Evolutionary conservation across 2,329 filamentous ascomycete genomes (phyloP), one percentile per base, ranked within the genome.

Genomic region (Penicillium digitatum): DNA sequence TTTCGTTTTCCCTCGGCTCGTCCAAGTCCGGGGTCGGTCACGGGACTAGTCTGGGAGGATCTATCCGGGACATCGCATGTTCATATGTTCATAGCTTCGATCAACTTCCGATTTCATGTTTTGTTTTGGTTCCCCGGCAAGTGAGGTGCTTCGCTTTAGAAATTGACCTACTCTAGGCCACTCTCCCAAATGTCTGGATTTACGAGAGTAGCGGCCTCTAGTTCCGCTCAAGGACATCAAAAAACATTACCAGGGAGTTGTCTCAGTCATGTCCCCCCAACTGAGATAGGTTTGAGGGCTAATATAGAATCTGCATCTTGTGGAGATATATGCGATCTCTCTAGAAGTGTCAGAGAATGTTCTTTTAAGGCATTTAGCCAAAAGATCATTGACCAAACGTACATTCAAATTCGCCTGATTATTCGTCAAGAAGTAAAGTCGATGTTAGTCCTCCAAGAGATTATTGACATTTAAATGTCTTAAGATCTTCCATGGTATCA

Each of bases 1-100:
- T 67, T 62, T 60, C 61, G 56, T 66, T 69, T 68, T 69, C 65
- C 69, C 69, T 71, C 69, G 69, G 69, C 66, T 69, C 67, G 48
- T 60, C 52, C 61, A 59, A 66, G 64, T 69, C 67, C 63, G 67
- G 67, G 66, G 66, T 67, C 56, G 56, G 66, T 71, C 69, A 71
- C 68, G 68, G 66, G 69, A 69, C 59, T 54, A 47, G 39, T 46
- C 46, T 56, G 52, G 51, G 52, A 54, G 52, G n/a, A n/a, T n/a
- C n/a, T n/a, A 35, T 49, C 35, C 14, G n/a, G 8, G 31, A 10
- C 45, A 16, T 39, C 27, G 22, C 20, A 10, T 16, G 20, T 39
- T 39, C 16, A 39, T 39, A 24, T 14, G 9, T 16, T 20, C 16
- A 24, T 24, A 6, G 4, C 26, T 35, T 35, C 22, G n/a, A 26